These are phyloP conservation scores for Aciculosporium take DNA, from an alignment of 2,329 filamentous ascomycete species.

Conservation along the genomic window DNA sequence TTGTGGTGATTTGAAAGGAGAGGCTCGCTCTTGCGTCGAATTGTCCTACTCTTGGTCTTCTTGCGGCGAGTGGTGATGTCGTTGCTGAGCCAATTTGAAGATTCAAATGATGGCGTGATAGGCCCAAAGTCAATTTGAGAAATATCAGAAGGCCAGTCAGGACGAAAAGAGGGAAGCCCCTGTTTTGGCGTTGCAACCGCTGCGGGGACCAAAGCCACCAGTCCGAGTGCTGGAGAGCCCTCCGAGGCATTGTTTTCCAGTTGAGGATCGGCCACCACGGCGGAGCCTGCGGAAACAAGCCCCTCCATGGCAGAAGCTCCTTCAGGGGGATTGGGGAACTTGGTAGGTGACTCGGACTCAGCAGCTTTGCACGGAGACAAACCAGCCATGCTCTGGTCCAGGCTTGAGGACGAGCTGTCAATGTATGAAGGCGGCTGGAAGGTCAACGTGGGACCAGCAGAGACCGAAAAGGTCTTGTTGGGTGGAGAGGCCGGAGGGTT, in stretches of 20 bases:
- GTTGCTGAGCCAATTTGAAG: conserved; percentile 15
- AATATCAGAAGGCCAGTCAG: conserved; percentile 7
- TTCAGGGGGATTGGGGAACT: neutral
- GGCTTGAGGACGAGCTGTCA: neutral
- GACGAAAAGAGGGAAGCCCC: conserved; percentile 6
- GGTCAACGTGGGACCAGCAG: conserved; percentile 1
- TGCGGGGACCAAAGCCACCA: conserved; percentile 11
- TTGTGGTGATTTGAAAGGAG: conserved; percentile 15
- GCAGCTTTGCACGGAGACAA: neutral
- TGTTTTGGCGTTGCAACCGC: conserved; percentile 12
- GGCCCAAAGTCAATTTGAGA: conserved; percentile 16
- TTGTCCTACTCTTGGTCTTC: conserved; percentile 10
- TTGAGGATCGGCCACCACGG: neutral
- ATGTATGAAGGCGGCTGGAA: neutral
- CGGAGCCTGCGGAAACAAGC: neutral
- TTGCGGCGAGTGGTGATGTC: conserved; percentile 12
- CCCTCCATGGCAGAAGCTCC: neutral
- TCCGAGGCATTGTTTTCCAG: neutral
- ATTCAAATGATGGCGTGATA: conserved; percentile 15
- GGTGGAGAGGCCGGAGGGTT: too few species aligned
- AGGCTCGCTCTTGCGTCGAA: conserved; percentile 22
- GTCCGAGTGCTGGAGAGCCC: conserved; percentile 9
- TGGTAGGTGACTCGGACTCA: neutral
- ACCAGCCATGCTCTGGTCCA: neutral
- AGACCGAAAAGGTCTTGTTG: neutral